A percentile compares a stretch with the other conserved stretches of the same genome.
Evolutionary conservation across 2,329 filamentous ascomycete genomes (phyloP).

Genomic region (Fusarium napiforme): DNA sequence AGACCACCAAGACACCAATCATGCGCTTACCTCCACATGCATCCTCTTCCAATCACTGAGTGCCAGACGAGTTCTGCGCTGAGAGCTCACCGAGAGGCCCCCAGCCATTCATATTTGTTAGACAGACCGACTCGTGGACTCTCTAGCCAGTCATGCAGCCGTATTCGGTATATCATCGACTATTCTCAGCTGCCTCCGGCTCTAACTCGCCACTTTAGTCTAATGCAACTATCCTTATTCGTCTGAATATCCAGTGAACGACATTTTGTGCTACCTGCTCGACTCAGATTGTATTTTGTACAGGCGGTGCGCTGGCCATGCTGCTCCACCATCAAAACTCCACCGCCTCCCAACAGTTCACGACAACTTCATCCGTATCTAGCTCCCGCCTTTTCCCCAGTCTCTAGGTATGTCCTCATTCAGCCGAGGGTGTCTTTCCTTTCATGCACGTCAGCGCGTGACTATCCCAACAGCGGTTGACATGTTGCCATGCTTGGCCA

Average conservation of each 20-base stretch:
- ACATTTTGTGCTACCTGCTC: constrained; percentile 22
- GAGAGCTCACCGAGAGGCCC: constrained; percentile 23
- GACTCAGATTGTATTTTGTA: constrained; percentile 23
- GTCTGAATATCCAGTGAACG: constrained; percentile 11
- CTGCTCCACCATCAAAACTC: constrained; percentile 36
- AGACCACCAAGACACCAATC: constrained; percentile 43
- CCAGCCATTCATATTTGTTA: constrained; percentile 32
- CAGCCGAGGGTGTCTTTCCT: constrained; percentile 26
- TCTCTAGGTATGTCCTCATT: constrained; percentile 26
- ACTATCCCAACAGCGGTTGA: constrained; percentile 19
- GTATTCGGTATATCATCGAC: constrained; percentile 11
- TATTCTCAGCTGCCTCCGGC: constrained; percentile 27
- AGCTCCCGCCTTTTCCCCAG: constrained; percentile 30
- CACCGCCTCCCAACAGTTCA: constrained; percentile 41
- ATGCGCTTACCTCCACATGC: constrained; percentile 41
- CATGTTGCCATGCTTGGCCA: not conserved
- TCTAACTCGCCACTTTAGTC: constrained; percentile 22
- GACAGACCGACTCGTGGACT: constrained; percentile 33
- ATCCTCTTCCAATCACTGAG: constrained; percentile 38
- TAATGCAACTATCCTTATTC: constrained; percentile 19
- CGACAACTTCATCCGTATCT: constrained; percentile 27
- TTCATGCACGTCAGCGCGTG: constrained; percentile 44
- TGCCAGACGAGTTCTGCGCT: constrained; percentile 37
- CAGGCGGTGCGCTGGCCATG: constrained; percentile 41
- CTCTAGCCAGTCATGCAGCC: constrained; percentile 33